Percentiles rank a stretch among this genome's conserved stretches.
phyloP scores from a whole-genome alignment of 345 rosid species.

The Theobroma cacao region DNA sequence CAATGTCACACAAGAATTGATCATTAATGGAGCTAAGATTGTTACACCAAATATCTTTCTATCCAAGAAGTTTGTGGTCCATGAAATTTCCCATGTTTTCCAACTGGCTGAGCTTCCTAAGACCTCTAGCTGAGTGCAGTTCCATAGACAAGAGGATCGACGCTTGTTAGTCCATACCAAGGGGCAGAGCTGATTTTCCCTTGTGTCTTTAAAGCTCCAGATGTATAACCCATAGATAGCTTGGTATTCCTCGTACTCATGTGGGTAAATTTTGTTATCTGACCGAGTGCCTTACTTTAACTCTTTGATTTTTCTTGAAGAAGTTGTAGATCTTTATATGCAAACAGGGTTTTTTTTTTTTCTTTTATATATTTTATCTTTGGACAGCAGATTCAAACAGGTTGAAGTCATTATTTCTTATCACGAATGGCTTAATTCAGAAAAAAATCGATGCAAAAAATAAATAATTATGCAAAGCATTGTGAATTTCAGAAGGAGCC shows the following conservation, averaged over 20 bases:
- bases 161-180: not conserved
- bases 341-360: too few species aligned
- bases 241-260: not conserved
- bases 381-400: not conserved
- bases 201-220: not conserved
- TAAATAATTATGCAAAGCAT: not conserved
- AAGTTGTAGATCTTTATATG: not conserved
- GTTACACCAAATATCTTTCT: slow-evolving; percentile 49
- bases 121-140: slow-evolving; percentile 4
- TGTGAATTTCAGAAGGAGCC: not conserved
- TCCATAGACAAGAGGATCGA: too few species aligned
- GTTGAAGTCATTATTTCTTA: not conserved
- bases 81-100: slow-evolving; percentile 54
- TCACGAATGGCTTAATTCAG: not conserved
- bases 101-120: slow-evolving; percentile 25
- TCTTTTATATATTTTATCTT: too few species aligned
- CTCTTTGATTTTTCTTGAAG: not conserved
- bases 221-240: not conserved
- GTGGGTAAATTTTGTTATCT: not conserved
- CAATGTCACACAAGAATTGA: slow-evolving; percentile 24
- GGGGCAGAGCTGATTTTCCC: not conserved
- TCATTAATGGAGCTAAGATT: slow-evolving; percentile 51
- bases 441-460: not conserved
- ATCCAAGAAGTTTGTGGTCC: slow-evolving; percentile 50
- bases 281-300: not conserved